Evolutionary conservation across 2,329 filamentous ascomycete genomes (phyloP).

Genomic region (Acrodontium crateriforme): DNA sequence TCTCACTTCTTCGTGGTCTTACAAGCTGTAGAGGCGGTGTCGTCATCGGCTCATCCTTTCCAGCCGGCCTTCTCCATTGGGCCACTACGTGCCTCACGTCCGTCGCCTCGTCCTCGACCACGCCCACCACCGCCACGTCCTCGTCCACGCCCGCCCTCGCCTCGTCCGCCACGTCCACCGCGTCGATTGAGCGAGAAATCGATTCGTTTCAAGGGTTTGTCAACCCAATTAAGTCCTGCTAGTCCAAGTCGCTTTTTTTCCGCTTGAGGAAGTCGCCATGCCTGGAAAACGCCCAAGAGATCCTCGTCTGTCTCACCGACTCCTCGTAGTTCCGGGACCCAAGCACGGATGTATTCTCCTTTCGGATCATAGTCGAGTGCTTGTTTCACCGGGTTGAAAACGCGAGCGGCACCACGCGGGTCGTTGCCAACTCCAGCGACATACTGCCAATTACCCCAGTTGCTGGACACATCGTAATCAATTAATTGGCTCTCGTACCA

Average conservation of each 20-base stretch:
- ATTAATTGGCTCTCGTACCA: slow-evolving; percentile 66
- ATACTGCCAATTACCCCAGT: slow-evolving; percentile 74
- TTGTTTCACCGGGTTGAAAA: slow-evolving; percentile 74
- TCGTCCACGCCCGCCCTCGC: slow-evolving; percentile 14
- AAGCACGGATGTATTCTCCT: slow-evolving; percentile 56
- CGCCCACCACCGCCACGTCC: slow-evolving; percentile 6
- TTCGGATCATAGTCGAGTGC: slow-evolving; percentile 61
- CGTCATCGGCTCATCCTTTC: no score
- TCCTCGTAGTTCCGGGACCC: slow-evolving; percentile 53
- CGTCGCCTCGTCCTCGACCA: slow-evolving; percentile 1
- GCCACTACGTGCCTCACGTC: slow-evolving; percentile 5
- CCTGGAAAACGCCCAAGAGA: slow-evolving; percentile 52
- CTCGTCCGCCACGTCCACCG: slow-evolving; percentile 23
- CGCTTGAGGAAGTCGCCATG: slow-evolving; percentile 48
- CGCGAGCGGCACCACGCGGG: slow-evolving; percentile 54
- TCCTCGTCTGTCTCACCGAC: slow-evolving; percentile 28
- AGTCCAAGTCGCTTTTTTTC: slow-evolving; percentile 46
- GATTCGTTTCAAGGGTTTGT: slow-evolving; percentile 51
- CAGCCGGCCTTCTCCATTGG: slow-evolving; percentile 8
- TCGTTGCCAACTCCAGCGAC: slow-evolving; percentile 69
- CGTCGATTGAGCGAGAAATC: slow-evolving; percentile 44
- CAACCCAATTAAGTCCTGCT: slow-evolving; percentile 48
- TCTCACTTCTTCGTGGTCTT: no score
- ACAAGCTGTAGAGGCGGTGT: no score
- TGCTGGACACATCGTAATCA: slow-evolving; percentile 63